Base-by-base conservation (phyloP, 2,329 filamentous ascomycete species). In the Aspergillus aculeatinus region DNA sequence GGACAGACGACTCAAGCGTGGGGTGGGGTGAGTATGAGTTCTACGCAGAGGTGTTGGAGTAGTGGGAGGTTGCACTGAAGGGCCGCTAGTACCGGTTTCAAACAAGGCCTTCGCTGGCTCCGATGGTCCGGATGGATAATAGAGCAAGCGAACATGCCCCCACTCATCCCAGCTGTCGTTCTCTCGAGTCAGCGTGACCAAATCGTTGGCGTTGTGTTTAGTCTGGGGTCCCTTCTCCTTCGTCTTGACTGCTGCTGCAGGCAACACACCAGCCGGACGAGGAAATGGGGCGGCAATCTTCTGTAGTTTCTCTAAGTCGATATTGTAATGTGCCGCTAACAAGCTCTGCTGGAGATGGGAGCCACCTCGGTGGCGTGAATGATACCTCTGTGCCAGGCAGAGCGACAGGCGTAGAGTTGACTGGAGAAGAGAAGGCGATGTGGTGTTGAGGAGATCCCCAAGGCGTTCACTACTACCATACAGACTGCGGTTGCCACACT, bases 401-500 rank as follows among this genome's bases (percentile, higher is more conserved):
- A 94, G 87, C 31, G 89, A 88, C 61, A 99, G 86, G 64, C 90
- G 87, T 48, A 99, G 84, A 9, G 92, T 89, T 31, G 85, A 85
- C 70, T 90, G 87, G 57, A 99, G 82, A 52, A 99, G 83, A 29
- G 87, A 85, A 59, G 94, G 82, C 25, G 90, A 93, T 2, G 91
- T 94, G 49, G 90, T 94, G 76, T 97, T 91, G 60, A 99, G 85
- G 47, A 99, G 83, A 72, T 93, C 89, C 73, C 94, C 95, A 62
- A 99, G 81, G 69, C 96, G 91, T 66, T 89, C 84, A 74, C 94
- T 98, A 80, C 95, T 99, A 62, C 89, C 91, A 75, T 98, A 99
- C 69, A 99, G 88, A 79, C 93, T 97, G 67, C 96, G 85, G 73
- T 99, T 99, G 61, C 94, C 95, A 76, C 95, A 99, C 73, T 96